Conservation (phyloP, 495 filamentous ascomycete species). For the Apodospora peruviana region DNA sequence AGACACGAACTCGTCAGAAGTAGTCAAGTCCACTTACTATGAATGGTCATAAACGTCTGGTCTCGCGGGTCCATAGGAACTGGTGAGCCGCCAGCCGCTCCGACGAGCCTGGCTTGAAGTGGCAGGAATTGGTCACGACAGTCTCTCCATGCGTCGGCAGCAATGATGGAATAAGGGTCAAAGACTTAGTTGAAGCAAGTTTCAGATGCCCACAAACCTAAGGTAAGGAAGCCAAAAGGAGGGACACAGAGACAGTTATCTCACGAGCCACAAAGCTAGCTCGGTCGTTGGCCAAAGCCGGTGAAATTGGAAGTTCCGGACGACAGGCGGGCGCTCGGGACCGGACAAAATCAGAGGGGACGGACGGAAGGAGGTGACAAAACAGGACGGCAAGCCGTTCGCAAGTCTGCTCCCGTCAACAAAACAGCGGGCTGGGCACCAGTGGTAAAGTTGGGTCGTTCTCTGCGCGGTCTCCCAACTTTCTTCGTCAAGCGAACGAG, state of each 20-base stretch:
- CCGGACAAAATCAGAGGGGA: not conserved
- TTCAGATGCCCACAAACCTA: not conserved
- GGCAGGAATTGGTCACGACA: constrained; percentile 19
- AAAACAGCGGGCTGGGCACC: not conserved
- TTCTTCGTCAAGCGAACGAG: not conserved
- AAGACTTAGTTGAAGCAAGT: constrained; percentile 3
- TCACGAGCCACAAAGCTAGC: constrained; percentile 21
- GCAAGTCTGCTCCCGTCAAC: no score
- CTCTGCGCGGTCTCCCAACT: not conserved
- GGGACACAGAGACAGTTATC: constrained; percentile 3
- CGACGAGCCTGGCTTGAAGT: constrained; percentile 28
- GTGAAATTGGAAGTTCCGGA: not conserved
- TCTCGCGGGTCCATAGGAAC: constrained; percentile 57
- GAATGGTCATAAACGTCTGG: constrained; percentile 90
- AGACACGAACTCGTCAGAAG: not conserved
- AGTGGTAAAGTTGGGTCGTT: not conserved
- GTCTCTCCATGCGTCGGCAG: constrained; percentile 26
- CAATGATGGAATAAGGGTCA: constrained; percentile 6
- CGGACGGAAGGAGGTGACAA: not conserved
- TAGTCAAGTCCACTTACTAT: constrained; percentile 55
- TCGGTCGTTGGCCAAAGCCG: constrained; percentile 22
- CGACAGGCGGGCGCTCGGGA: not conserved
- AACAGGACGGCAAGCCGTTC: no score
- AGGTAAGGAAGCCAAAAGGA: not conserved
- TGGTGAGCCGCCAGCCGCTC: constrained; percentile 28